Conservation (phyloP, 225 moss, liverwort and hornwort species). For the Sphagnum tenellum region DNA sequence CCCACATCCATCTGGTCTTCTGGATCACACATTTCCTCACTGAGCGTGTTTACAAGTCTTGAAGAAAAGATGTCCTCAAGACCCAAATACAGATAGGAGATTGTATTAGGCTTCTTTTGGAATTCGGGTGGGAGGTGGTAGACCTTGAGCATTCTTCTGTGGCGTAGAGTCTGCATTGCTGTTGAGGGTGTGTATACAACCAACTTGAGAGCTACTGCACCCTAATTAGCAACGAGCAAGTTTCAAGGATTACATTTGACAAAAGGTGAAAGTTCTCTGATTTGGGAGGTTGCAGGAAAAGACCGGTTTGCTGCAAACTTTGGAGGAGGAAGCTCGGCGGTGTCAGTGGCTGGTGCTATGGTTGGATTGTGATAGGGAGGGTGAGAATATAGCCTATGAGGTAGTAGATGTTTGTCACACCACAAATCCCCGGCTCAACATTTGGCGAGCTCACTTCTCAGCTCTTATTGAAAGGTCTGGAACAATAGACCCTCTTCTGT, state of each 20-base stretch:
- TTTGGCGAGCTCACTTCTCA: constrained; percentile 98
- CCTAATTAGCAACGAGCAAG: too few species aligned
- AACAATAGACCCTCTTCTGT: background rate
- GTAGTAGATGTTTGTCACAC: constrained; percentile 80
- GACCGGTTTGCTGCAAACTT: constrained; percentile 53
- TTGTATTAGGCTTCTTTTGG: too few species aligned
- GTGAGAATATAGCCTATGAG: constrained; percentile 97
- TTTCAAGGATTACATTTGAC: too few species aligned
- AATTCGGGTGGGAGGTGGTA: background rate
- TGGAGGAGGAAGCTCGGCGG: constrained; percentile 81
- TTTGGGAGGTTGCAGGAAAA: constrained; percentile 54
- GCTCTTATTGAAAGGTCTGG: constrained; percentile 96
- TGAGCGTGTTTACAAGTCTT: too few species aligned
- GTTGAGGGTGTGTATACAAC: too few species aligned
- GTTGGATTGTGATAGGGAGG: constrained; percentile 99
- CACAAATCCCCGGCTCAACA: constrained; percentile 74
- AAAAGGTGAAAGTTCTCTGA: too few species aligned
- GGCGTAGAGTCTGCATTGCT: too few species aligned
- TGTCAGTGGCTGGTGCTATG: constrained; percentile 94
- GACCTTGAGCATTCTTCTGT: background rate
- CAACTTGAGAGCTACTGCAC: too few species aligned
- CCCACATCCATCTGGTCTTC: too few species aligned
- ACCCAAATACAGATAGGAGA: too few species aligned
- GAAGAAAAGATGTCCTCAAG: too few species aligned
- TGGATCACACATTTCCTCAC: too few species aligned